phyloP scores from a whole-genome alignment of 1,284 basidiomycete genomes.

The Gomphus bonarii region DNA sequence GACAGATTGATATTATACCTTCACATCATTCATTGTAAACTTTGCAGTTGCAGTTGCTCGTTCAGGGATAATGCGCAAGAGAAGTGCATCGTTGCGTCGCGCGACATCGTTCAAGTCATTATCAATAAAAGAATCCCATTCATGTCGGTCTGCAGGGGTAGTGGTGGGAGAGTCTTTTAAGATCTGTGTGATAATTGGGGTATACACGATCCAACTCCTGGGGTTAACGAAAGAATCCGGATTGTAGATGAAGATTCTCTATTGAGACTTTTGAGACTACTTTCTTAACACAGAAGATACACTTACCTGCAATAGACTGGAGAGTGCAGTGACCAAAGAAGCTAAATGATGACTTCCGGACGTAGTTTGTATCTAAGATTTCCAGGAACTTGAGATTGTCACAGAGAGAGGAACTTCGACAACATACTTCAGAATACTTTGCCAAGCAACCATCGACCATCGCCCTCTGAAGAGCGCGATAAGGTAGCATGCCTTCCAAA shows the following conservation, averaged over 20 bases:
- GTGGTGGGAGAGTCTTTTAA: conserved; percentile 10
- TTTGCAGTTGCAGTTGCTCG: conserved; percentile 46
- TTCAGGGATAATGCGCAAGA: conserved; percentile 58
- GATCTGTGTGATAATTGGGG: conserved; percentile 14
- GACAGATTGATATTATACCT: conserved; percentile 30
- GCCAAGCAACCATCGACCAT: conserved; percentile 57
- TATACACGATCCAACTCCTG: conserved; percentile 48
- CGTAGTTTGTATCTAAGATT: conserved; percentile 38
- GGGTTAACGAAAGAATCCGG: conserved; percentile 72
- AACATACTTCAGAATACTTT: conserved; percentile 59
- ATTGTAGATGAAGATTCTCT: conserved; percentile 49
- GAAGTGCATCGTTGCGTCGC: conserved; percentile 65
- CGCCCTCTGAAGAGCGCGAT: conserved; percentile 52
- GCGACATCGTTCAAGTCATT: conserved; percentile 49
- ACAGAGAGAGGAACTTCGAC: not conserved
- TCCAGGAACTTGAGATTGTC: conserved; percentile 3
- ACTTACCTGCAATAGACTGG: conserved; percentile 48
- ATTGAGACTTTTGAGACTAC: not conserved
- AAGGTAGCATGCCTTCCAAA: conserved; percentile 58
- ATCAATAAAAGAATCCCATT: conserved; percentile 13
- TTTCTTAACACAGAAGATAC: not conserved
- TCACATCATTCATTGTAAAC: conserved; percentile 64
- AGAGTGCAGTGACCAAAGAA: conserved; percentile 44
- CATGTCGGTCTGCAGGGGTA: conserved; percentile 1
- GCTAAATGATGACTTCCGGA: conserved; percentile 44